Evolutionary conservation across 805 yeast genomes (phyloP), one percentile per base, ranked within the genome.

Genomic region (Millerozyma acaciae): DNA sequence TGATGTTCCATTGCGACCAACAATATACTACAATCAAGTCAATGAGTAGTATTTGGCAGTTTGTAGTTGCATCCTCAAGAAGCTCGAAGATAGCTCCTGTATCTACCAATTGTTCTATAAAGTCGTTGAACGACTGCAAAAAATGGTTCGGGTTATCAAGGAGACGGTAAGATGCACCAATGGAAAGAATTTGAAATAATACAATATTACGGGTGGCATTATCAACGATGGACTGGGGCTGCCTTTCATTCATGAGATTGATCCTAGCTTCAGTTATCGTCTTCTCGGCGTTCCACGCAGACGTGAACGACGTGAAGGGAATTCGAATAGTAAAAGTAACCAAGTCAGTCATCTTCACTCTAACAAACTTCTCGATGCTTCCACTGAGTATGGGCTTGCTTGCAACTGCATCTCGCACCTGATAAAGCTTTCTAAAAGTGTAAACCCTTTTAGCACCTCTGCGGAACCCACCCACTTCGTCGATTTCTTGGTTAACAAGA

Each of bases 11-110:
- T 38, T 71, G 73, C 7, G 61, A 51, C 51, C 69, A 66, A 34
- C 73, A 67, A 40, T 70, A 73, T 30, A 57, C 60, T 12, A 73
- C 44, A 3, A 72, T 38, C 47, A 65, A 47, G 20, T 73, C 78
- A 8, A 69, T 28, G 14, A 72, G 30, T 1, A 60, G 42, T 28
- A 56, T 48, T 10, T 61, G 50, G 4, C 53, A 33, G 15, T 53
- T 45, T 0, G 45, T 13, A 7, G 45, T 45, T 4, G 41, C 26
- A 0, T 42, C 44, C 6, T 50, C 48, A 21, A 63, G 38, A 3
- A 65, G 25, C 5, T 62, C 56, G 30, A 58, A 49, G 0, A 70
- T 22, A 1, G 50, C 35, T 0, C 70, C 70, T 1, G 60, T 51
- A 21, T 68, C 73, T 12, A 73, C 48, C 17, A 74, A 30, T 13